phyloP scores from a whole-genome alignment of 495 filamentous ascomycete genomes.

The Sordaria brevicollis region DNA sequence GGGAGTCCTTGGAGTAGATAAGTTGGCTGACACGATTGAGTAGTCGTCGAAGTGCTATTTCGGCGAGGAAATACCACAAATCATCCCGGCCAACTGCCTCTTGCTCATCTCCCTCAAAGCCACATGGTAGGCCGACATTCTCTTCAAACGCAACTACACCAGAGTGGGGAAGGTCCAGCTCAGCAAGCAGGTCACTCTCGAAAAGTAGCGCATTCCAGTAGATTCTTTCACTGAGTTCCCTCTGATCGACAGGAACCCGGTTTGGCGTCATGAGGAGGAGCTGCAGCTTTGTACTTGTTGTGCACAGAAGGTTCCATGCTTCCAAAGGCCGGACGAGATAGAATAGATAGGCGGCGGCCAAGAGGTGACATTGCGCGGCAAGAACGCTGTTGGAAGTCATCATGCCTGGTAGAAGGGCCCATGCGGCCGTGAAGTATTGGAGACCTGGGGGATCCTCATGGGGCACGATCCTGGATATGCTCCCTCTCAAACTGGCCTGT shows the following conservation, averaged over 20 bases:
- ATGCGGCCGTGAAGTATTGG: conserved; percentile 69
- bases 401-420: conserved; percentile 62
- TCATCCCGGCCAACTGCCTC: conserved; percentile 59
- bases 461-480: conserved; percentile 61
- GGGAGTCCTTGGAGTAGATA: conserved; percentile 65
- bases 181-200: conserved; percentile 71
- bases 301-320: conserved; percentile 71
- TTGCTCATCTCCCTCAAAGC: conserved; percentile 61
- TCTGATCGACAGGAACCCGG: conserved; percentile 54
- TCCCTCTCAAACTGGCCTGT: conserved; percentile 57
- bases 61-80: conserved; percentile 74
- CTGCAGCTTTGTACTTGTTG: conserved; percentile 71
- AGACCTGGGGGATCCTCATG: conserved; percentile 66
- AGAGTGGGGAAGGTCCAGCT: conserved; percentile 72
- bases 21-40: conserved; percentile 72
- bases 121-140: conserved; percentile 63
- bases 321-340: conserved; percentile 73
- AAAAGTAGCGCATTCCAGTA: conserved; percentile 79
- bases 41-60: conserved; percentile 66
- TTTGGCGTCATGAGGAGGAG: conserved; percentile 61
- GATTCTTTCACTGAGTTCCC: conserved; percentile 62
- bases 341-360: conserved; percentile 71
- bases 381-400: conserved; percentile 71
- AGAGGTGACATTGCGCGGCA: conserved; percentile 66
- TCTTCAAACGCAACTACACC: conserved; percentile 75